Conservation (phyloP, 2,329 filamentous ascomycete species). For the Trichothecium sympodiale region DNA sequence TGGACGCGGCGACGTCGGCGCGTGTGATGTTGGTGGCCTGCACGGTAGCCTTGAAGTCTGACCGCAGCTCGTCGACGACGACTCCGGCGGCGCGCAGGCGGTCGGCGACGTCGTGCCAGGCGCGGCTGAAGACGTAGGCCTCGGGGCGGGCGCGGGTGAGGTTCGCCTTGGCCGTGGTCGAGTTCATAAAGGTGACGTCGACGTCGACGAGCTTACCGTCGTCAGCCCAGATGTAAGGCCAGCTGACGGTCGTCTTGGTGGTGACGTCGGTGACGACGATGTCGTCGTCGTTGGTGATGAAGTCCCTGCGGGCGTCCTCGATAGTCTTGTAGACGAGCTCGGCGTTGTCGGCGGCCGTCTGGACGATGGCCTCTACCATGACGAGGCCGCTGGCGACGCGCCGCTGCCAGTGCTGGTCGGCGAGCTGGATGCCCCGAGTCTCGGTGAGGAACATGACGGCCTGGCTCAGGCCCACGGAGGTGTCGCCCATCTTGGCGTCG, state of each 20-base stretch:
- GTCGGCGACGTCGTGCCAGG: slow-evolving; percentile 15
- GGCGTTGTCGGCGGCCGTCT: slow-evolving; percentile 17
- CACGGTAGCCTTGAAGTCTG: slow-evolving; percentile 13
- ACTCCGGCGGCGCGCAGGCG: slow-evolving; percentile 14
- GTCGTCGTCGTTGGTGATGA: slow-evolving; percentile 14
- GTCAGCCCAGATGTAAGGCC: slow-evolving; percentile 14
- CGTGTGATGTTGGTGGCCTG: slow-evolving; percentile 14
- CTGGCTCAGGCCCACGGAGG: slow-evolving; percentile 16
- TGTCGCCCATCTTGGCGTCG: slow-evolving; percentile 19
- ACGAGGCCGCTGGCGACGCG: slow-evolving; percentile 15
- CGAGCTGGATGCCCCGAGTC: slow-evolving; percentile 18
- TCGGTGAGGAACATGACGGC: slow-evolving; percentile 18
- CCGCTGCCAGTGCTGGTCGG: slow-evolving; percentile 18
- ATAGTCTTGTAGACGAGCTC: slow-evolving; percentile 14
- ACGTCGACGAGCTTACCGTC: slow-evolving; percentile 15
- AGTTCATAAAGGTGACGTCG: slow-evolving; percentile 16
- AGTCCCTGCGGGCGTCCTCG: slow-evolving; percentile 13
- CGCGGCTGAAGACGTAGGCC: slow-evolving; percentile 16
- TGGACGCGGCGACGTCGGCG: slow-evolving; percentile 6
- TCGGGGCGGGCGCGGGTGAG: slow-evolving; percentile 17
- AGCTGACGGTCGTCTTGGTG: slow-evolving; percentile 8
- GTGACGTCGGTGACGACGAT: slow-evolving; percentile 18
- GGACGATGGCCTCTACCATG: slow-evolving; percentile 15
- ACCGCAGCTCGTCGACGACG: slow-evolving; percentile 11
- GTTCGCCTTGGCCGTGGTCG: slow-evolving; percentile 14